Evolutionary conservation across 192 early-diverging fungal genomes (phyloP).

Genomic region (Lunasporangiospora selenospora): DNA sequence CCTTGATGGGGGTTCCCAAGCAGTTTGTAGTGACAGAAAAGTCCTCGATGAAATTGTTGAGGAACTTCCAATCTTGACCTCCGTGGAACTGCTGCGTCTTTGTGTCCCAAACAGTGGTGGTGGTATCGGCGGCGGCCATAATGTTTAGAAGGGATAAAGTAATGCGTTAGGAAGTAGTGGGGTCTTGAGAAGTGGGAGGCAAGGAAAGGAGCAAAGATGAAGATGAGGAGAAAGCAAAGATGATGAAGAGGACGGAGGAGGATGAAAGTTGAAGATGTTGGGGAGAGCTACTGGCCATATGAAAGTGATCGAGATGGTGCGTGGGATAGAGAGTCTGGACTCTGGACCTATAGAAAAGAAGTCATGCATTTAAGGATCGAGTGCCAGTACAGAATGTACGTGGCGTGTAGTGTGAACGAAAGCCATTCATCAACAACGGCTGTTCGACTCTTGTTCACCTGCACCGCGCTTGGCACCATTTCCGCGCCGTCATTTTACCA

Average conservation of each 20-base stretch:
- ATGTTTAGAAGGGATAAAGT: background rate
- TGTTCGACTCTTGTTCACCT: too few relatives aligned
- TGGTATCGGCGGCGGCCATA: constrained; percentile 23
- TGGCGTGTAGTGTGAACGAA: too few relatives aligned
- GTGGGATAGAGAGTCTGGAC: too few relatives aligned
- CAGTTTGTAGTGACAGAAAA: constrained; percentile 93
- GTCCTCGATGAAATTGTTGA: constrained; percentile 91
- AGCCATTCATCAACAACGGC: too few relatives aligned
- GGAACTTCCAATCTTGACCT: constrained; percentile 83
- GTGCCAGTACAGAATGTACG: too few relatives aligned
- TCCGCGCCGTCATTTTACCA: too few relatives aligned
- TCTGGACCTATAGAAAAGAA: too few relatives aligned
- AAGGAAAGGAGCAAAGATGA: background rate
- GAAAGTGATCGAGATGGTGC: too few relatives aligned
- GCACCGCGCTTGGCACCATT: too few relatives aligned
- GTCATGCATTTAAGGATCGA: too few relatives aligned
- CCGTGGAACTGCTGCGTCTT: constrained; percentile 90
- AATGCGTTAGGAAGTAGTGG: background rate
- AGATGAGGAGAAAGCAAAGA: constrained; percentile 3
- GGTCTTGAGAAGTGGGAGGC: background rate
- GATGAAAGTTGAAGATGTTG: too few relatives aligned
- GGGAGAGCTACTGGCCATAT: too few relatives aligned
- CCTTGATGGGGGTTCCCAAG: constrained; percentile 79
- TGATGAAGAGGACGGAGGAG: background rate
- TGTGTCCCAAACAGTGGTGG: constrained; percentile 77